Evolutionary conservation across 1,139 yeast species (phyloP).

Genomic region (Pichia sp.): DNA sequence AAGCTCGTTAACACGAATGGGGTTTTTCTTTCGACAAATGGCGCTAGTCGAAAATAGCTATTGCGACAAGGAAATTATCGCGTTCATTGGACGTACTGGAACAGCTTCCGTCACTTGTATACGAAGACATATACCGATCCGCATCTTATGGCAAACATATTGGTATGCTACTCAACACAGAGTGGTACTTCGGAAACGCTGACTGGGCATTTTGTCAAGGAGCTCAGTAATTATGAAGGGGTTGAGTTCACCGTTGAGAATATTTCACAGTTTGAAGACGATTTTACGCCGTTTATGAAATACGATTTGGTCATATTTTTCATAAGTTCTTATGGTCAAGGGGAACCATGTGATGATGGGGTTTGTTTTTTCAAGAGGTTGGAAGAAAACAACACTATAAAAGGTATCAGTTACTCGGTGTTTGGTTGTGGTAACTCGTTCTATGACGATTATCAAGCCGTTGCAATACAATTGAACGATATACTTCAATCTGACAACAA

Average conservation of each 20-base stretch:
- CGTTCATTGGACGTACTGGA: too few species aligned
- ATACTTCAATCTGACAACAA: slow-evolving; percentile 50
- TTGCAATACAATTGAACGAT: slow-evolving; percentile 51
- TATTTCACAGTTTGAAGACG: not conserved
- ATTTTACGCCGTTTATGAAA: slow-evolving; percentile 12
- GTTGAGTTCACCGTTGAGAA: not conserved
- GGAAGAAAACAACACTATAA: slow-evolving; percentile 20
- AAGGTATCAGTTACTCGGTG: slow-evolving; percentile 42
- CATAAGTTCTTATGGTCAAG: slow-evolving; percentile 94
- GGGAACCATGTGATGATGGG: slow-evolving; percentile 95
- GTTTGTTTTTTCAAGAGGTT: slow-evolving; percentile 53
- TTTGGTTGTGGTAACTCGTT: slow-evolving; percentile 94
- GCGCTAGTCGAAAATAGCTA: too few species aligned
- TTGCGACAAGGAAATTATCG: too few species aligned
- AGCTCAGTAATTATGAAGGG: not conserved
- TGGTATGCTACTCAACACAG: slow-evolving; percentile 88
- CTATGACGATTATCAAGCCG: slow-evolving; percentile 81
- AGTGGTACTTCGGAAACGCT: slow-evolving; percentile 97
- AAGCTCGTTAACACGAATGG: too few species aligned
- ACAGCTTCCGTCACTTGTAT: too few species aligned
- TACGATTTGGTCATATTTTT: slow-evolving; percentile 51
- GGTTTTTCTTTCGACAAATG: too few species aligned
- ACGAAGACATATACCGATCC: not conserved
- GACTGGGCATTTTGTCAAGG: slow-evolving; percentile 54
- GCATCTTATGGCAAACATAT: not conserved